These are phyloP conservation scores for Colletotrichum graminicola DNA, from an alignment of 2,329 filamentous ascomycete genomes.

Conservation along the genomic window DNA sequence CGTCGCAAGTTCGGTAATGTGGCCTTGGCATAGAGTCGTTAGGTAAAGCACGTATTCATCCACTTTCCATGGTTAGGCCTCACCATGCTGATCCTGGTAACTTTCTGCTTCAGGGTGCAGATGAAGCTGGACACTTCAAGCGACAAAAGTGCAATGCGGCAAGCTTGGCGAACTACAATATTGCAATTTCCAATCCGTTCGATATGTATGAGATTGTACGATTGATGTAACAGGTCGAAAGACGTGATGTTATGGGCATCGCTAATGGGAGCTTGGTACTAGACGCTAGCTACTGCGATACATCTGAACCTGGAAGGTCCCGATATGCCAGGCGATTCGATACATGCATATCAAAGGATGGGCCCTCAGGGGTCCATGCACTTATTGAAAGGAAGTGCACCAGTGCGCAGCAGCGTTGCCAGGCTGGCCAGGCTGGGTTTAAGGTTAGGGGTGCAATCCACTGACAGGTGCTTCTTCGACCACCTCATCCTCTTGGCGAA, in stretches of 20 bases:
- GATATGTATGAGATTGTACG: background rate
- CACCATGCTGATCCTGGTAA: slow-evolving; percentile 31
- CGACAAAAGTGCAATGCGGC: background rate
- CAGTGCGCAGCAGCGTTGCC: slow-evolving; percentile 26
- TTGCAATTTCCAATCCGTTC: background rate
- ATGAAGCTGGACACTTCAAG: too few relatives aligned
- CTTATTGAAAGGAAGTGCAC: slow-evolving; percentile 25
- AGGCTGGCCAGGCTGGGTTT: slow-evolving; percentile 36
- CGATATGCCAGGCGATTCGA: background rate
- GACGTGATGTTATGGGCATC: background rate
- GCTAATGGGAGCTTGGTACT: background rate
- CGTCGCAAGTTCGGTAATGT: slow-evolving; percentile 94
- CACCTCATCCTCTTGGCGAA: slow-evolving; percentile 42
- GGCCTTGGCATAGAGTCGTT: slow-evolving; percentile 61
- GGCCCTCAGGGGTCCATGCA: slow-evolving; percentile 22
- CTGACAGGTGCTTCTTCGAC: slow-evolving; percentile 40
- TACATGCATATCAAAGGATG: slow-evolving; percentile 27
- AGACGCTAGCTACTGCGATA: background rate
- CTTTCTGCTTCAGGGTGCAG: background rate
- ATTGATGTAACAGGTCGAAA: background rate
- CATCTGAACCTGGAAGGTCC: background rate
- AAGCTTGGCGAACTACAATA: too few relatives aligned
- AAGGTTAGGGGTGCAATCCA: slow-evolving; percentile 40
- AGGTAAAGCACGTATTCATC: slow-evolving; percentile 7
- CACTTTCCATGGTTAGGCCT: background rate